These are phyloP conservation scores for Tolypocladium endophyticum DNA, from an alignment of 2,329 filamentous ascomycete genomes.

Conservation along the genomic window DNA sequence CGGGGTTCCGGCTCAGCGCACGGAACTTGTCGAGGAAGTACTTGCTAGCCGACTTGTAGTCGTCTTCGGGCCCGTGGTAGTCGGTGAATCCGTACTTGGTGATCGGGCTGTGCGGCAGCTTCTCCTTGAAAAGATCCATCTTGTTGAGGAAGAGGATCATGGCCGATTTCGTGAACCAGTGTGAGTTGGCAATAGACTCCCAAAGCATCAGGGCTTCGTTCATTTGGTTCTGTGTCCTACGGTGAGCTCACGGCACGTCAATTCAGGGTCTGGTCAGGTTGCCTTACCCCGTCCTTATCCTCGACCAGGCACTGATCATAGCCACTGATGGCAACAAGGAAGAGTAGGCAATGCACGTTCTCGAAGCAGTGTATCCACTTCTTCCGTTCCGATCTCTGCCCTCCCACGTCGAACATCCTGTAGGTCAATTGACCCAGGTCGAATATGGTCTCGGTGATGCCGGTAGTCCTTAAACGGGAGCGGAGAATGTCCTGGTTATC, in stretches of 20 bases:
- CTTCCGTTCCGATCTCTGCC: constrained; percentile 91
- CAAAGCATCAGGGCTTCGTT: constrained; percentile 80
- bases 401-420: constrained; percentile 95
- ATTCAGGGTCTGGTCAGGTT: neutral
- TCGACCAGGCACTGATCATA: constrained; percentile 95
- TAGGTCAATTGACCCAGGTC: constrained; percentile 92
- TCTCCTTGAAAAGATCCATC: constrained; percentile 82
- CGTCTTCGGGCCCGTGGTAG: constrained; percentile 78
- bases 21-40: constrained; percentile 99
- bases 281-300: constrained; percentile 66
- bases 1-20: constrained; percentile 95
- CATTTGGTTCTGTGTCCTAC: constrained; percentile 58
- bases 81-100: constrained; percentile 75
- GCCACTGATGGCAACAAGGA: constrained; percentile 93
- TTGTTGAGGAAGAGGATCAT: constrained; percentile 88
- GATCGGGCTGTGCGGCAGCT: constrained; percentile 72
- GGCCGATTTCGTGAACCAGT: constrained; percentile 84
- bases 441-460: constrained; percentile 94
- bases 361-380: constrained; percentile 99
- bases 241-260: neutral
- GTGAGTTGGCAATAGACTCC: constrained; percentile 78
- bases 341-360: constrained; percentile 93
- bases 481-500: constrained; percentile 92
- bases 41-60: constrained; percentile 92
- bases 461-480: constrained; percentile 94